Base-by-base conservation (phyloP, 805 yeast genomes). In the Starmera dryadoides region DNA sequence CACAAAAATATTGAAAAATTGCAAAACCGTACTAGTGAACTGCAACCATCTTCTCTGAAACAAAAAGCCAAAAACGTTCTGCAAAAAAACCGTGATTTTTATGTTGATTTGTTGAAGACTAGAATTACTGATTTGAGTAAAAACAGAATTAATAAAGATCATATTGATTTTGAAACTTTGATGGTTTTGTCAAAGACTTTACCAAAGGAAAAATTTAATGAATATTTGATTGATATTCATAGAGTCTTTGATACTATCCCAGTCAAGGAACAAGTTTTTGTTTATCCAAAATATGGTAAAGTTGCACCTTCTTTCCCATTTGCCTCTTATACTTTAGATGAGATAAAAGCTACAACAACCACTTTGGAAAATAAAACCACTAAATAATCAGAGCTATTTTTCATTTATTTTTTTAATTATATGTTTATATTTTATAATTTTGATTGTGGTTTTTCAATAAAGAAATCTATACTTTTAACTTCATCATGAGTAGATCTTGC, bases 401-500 rank as follows among this genome's bases (percentile, higher is more conserved):
- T 30, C 19, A 15, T 12, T 16, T 30, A 11, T 6, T 6, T 28
- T 14, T 6, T 14, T 28, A 28, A 14, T 28, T 11, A 6, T 11
- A 28, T 25, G 28, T 25, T 25, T 17, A 30, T 30, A 16, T 30
- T 12, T 30, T 30, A 30, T 30, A 30, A 17, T 30, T 30, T 30
- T 30, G 32, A 30, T 8, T 14, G 15, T 12, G 10, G 15, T 21
- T 19, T 19, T 8, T 44, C 46, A 11, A 26, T 16, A 30, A 41
- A 40, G 48, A 50, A 51, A 8, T 37, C 36, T 8, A 38, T 38
- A 11, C 36, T 38, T n/a, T 42, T 35, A 23, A 52, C 34, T 35
- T 56, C 54, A 15, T 36, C 16, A 20, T 51, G 47, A 9, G 31
- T 40, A 30, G 52, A 41, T 22, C 42, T 39, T 2, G 52, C 42